Evolutionary conservation across 495 filamentous ascomycete species (phyloP).

Genomic region (Penicillium goetzii): DNA sequence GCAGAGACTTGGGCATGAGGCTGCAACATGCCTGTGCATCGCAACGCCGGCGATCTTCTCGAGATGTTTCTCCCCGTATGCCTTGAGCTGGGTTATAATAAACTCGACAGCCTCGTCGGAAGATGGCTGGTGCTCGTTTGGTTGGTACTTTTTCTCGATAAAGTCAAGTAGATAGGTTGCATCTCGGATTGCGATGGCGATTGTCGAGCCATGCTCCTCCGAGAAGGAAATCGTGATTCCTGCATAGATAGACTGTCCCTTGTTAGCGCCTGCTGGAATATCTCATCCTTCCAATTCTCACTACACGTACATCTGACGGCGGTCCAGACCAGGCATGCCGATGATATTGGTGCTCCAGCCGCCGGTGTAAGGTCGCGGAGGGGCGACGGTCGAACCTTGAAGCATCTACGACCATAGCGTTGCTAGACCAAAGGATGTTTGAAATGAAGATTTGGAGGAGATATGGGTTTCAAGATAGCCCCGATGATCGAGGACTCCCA

Average conservation of each 20-base stretch:
- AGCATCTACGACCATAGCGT: neutral
- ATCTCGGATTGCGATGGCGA: conserved; percentile 76
- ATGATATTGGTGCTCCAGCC: conserved; percentile 31
- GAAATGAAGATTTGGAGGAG: neutral
- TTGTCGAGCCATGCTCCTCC: conserved; percentile 52
- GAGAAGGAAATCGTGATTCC: conserved; percentile 61
- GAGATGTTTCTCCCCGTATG: conserved; percentile 63
- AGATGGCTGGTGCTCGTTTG: conserved; percentile 31
- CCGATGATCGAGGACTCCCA: neutral
- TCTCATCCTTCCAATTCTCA: neutral
- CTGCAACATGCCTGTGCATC: conserved; percentile 49
- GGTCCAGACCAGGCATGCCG: conserved; percentile 31
- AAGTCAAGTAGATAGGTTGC: conserved; percentile 80
- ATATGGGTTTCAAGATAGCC: neutral
- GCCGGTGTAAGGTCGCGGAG: conserved; percentile 40
- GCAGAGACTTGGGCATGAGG: conserved; percentile 59
- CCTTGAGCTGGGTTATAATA: conserved; percentile 54
- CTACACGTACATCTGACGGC: conserved; percentile 27
- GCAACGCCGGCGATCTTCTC: conserved; percentile 68
- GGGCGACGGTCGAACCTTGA: conserved; percentile 34
- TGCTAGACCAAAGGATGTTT: neutral
- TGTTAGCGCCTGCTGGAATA: conserved; percentile 8
- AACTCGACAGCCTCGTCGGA: conserved; percentile 54
- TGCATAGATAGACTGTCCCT: conserved; percentile 61
- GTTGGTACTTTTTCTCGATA: conserved; percentile 56